These are phyloP conservation scores for Dictyostelium intermedium DNA, from an alignment of 78 protist species.

Conservation along the genomic window DNA sequence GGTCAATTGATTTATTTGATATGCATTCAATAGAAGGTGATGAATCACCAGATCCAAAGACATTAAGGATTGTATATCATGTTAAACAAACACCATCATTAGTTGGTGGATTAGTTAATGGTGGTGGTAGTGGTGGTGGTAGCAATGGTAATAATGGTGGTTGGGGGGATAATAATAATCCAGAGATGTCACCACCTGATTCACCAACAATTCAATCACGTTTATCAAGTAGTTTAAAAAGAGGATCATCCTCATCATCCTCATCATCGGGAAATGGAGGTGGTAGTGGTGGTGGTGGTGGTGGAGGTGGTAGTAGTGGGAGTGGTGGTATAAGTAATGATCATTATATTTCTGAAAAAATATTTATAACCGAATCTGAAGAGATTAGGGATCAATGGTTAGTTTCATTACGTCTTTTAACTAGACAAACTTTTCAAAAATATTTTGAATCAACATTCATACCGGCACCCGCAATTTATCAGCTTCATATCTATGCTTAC, in stretches of 20 bases:
- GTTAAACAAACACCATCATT: neutral
- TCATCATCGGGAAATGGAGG: neutral
- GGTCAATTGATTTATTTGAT: constrained; percentile 57
- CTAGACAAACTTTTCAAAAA: constrained; percentile 51
- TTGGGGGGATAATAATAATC: neutral
- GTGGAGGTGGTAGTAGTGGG: neutral
- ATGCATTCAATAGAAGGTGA: constrained; percentile 69
- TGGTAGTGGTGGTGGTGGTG: neutral
- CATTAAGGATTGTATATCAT: constrained; percentile 54
- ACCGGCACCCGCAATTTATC: constrained; percentile 63
- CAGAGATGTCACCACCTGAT: constrained; percentile 58
- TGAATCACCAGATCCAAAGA: constrained; percentile 59
- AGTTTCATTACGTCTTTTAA: constrained; percentile 16
- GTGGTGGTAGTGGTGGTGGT: neutral
- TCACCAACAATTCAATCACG: constrained; percentile 53
- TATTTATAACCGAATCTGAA: constrained; percentile 44
- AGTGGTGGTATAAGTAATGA: neutral
- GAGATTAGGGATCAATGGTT: constrained; percentile 72
- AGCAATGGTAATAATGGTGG: neutral
- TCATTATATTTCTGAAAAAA: constrained; percentile 28
- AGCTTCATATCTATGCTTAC: constrained; percentile 58
- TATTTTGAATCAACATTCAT: constrained; percentile 18
- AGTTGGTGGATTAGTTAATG: neutral
- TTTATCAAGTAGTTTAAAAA: neutral
- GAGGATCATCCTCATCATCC: neutral